Evolutionary conservation across 2,329 filamentous ascomycete genomes (phyloP), one percentile per base, ranked within the genome.

Genomic region (Cladosporium cucumerinum): DNA sequence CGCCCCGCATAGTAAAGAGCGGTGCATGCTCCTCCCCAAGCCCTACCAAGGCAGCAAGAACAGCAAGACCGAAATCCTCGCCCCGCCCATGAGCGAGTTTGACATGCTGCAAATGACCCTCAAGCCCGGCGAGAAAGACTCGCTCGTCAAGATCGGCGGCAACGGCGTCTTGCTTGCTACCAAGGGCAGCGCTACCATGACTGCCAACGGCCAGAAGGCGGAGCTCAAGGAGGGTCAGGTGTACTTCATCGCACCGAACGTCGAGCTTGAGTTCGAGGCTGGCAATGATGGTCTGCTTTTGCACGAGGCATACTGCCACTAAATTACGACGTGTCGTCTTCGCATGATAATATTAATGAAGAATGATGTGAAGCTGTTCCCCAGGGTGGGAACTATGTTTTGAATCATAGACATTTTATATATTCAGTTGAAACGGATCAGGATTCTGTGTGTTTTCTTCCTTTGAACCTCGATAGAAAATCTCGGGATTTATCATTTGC

Each of bases 1-100:
- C 78, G 80, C 80, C 39, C 85, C 87, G 0, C 86, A 91, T 66
- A 81, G 80, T 23, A 77, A 80, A 3, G 77, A 84, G 2, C 85
- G 90, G 63, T 83, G 86, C 2, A 77, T 85, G 4, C 76, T 92
- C 5, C 80, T 80, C 2, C 76, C 81, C 0, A 75, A 81, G 63
- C 49, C 60, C 18, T 62, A 62, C 60, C 4, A 62, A 25, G 32
- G 49, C 25, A 84, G 86, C 57, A 78, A 78, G 66, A 81, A 82
- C 49, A 87, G 87, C 0, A 87, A 85, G 75, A 90, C 88, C 1
- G 80, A 82, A 58, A 78, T 87, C 1, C 91, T 90, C 72, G 81
- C 80, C 11, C 89, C 89, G 5, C 88, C 88, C 0, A 82, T 91
- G 75, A 87, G 85, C 70, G 90, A 93, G 76, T 93, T 93, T 72